phyloP scores from a whole-genome alignment of 192 early-diverging fungal genomes.

The Glomus cerebriforme region DNA sequence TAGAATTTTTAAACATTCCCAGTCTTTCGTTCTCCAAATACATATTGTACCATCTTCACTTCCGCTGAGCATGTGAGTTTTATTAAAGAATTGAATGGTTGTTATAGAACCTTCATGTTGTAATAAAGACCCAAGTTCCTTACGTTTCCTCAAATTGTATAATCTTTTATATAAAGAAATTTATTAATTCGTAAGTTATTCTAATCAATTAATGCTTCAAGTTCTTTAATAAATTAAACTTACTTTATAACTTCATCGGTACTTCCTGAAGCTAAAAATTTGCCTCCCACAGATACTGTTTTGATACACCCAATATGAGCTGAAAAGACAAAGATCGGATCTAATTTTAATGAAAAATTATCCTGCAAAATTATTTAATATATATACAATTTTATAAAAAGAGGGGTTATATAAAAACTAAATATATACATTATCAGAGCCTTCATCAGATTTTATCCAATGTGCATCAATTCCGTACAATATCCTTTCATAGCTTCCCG shows the following conservation, averaged over 20 bases:
- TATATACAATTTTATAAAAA: slow-evolving; percentile 5
- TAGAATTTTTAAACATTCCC: slow-evolving; percentile 91
- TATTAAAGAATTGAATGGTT: slow-evolving; percentile 76
- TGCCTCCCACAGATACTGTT: slow-evolving; percentile 71
- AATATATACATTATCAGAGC: not conserved
- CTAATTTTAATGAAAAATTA: slow-evolving; percentile 49
- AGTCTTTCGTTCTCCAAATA: slow-evolving; percentile 93
- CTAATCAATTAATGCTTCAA: not conserved
- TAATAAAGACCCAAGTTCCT: slow-evolving; percentile 88
- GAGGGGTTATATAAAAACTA: not conserved
- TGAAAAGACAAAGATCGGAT: slow-evolving; percentile 90
- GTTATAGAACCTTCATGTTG: slow-evolving; percentile 95
- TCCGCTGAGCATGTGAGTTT: slow-evolving; percentile 83
- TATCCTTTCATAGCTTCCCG: slow-evolving; percentile 95
- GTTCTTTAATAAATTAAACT: slow-evolving; percentile 1
- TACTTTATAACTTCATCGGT: slow-evolving; percentile 91
- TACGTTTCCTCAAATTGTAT: slow-evolving; percentile 83
- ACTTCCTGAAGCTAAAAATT: slow-evolving; percentile 91
- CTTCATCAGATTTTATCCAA: slow-evolving; percentile 46
- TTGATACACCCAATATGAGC: slow-evolving; percentile 96
- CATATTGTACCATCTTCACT: slow-evolving; percentile 88
- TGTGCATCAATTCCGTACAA: slow-evolving; percentile 89
- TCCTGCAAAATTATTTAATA: not conserved
- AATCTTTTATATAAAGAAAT: slow-evolving; percentile 43
- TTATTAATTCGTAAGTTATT: not conserved